Conservation (phyloP, 768 basidiomycete species). For the Suillus plorans region DNA sequence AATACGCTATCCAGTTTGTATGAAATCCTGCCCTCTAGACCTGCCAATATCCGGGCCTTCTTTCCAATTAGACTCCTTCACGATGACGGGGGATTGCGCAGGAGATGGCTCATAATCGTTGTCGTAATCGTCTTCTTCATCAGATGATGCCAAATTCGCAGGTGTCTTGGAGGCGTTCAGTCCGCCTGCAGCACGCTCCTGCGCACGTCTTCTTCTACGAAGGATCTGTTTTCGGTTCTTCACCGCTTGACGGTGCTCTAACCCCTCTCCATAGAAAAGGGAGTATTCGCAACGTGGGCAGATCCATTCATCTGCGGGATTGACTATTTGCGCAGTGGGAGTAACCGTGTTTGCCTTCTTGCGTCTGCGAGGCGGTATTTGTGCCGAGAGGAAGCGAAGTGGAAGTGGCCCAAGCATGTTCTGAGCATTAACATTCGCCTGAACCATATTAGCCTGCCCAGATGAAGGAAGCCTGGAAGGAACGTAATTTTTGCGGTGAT, state of each 20-base stretch:
- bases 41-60: constrained; percentile 16
- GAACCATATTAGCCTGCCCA: constrained; percentile 37
- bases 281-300: constrained; percentile 94
- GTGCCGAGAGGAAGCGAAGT: constrained; percentile 65
- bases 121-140: constrained; percentile 24
- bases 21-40: constrained; percentile 17
- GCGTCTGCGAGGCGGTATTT: constrained; percentile 52
- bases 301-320: constrained; percentile 86
- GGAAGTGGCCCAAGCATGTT: constrained; percentile 59
- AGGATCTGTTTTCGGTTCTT: constrained; percentile 79
- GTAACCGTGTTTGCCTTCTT: constrained; percentile 25
- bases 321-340: constrained; percentile 39
- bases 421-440: constrained; percentile 42
- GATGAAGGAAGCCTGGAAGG: constrained; percentile 74
- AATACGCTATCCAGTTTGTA: constrained; percentile 24
- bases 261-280: constrained; percentile 85
- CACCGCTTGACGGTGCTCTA: constrained; percentile 61
- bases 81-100: constrained; percentile 7
- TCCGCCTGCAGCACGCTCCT: constrained; percentile 57
- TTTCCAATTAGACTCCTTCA: constrained; percentile 16
- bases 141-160: constrained; percentile 16
- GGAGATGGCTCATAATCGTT: constrained; percentile 16
- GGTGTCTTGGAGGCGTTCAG: constrained; percentile 22
- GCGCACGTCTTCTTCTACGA: constrained; percentile 63
- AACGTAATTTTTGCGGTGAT: constrained; percentile 92